Evolutionary conservation across 495 filamentous ascomycete species (phyloP).

Genomic region (Oleoguttula mirabilis): DNA sequence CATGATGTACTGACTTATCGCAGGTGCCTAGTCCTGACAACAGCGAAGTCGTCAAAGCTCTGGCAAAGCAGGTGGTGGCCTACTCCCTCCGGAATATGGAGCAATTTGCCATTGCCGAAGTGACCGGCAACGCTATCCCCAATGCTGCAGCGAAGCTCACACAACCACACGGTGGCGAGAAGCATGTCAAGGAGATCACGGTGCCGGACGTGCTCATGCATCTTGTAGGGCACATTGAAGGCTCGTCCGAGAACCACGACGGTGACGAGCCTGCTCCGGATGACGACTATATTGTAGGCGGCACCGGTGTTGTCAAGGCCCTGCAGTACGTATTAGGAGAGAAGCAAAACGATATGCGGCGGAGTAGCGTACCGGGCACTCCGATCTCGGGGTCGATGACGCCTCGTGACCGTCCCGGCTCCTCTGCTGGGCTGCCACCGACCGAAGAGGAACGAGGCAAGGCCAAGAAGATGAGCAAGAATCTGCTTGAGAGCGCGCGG

Average conservation of each 20-base stretch:
- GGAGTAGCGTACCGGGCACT: constrained; percentile 24
- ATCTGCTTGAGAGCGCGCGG: constrained; percentile 67
- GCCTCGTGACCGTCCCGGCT: constrained; percentile 30
- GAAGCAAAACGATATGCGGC: constrained; percentile 44
- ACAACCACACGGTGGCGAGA: constrained; percentile 30
- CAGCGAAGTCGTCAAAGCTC: constrained; percentile 78
- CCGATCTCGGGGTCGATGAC: constrained; percentile 43
- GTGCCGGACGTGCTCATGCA: constrained; percentile 56
- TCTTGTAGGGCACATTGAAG: constrained; percentile 47
- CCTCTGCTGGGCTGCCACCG: constrained; percentile 28
- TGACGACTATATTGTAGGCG: constrained; percentile 90
- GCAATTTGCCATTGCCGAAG: constrained; percentile 37
- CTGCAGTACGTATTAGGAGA: constrained; percentile 82
- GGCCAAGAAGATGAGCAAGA: constrained; percentile 88
- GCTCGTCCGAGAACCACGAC: constrained; percentile 42
- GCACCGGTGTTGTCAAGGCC: constrained; percentile 84
- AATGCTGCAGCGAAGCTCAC: constrained; percentile 33
- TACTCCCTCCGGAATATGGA: constrained; percentile 91
- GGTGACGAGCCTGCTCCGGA: constrained; percentile 67
- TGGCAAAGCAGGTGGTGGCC: constrained; percentile 86
- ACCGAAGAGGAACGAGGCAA: constrained; percentile 41
- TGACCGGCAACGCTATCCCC: constrained; percentile 15
- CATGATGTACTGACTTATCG: neutral
- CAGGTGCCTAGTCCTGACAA: constrained; percentile 55
- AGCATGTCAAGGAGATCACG: constrained; percentile 38